A percentile compares a stretch with the other conserved stretches of the same genome.
phyloP scores from a whole-genome alignment of 2,329 filamentous ascomycete genomes.

The Alternaria sp. region DNA sequence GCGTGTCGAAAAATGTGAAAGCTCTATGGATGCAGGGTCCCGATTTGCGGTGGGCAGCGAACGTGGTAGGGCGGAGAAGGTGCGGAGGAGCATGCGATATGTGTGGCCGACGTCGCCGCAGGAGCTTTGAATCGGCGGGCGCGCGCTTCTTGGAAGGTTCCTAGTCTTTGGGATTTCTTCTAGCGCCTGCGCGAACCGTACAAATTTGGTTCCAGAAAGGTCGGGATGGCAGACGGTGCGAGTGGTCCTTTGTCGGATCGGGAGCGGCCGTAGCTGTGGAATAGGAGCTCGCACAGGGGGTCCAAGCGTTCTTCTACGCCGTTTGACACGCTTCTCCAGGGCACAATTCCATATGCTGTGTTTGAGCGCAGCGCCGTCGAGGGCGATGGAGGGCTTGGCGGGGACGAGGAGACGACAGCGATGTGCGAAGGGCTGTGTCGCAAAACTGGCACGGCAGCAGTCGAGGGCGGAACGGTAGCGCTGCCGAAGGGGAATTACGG shows the following conservation, averaged over 20 bases:
- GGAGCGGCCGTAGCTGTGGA: slow-evolving; percentile 21
- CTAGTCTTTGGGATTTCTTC: slow-evolving; percentile 12
- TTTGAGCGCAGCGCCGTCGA: slow-evolving; percentile 4
- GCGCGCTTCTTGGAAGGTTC: slow-evolving; percentile 7
- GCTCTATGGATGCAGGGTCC: slow-evolving; percentile 18
- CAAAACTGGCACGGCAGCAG: slow-evolving; percentile 3
- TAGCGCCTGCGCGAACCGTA: slow-evolving; percentile 24
- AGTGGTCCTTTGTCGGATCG: slow-evolving; percentile 22
- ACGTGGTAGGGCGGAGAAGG: slow-evolving; percentile 14
- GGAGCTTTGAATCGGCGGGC: slow-evolving; percentile 9
- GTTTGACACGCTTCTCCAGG: slow-evolving; percentile 1
- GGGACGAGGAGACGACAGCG: neutral
- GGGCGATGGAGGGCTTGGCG: slow-evolving; percentile 14
- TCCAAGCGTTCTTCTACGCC: slow-evolving; percentile 15
- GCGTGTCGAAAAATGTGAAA: slow-evolving; percentile 15
- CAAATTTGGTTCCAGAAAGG: slow-evolving; percentile 17
- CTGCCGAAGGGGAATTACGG: slow-evolving; percentile 17
- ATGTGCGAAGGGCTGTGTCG: slow-evolving; percentile 3
- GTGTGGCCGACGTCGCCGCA: slow-evolving; percentile 21
- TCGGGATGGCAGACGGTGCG: slow-evolving; percentile 17
- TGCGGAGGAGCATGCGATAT: slow-evolving; percentile 25
- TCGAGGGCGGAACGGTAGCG: slow-evolving; percentile 20
- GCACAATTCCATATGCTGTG: slow-evolving; percentile 2
- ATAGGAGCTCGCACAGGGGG: slow-evolving; percentile 21
- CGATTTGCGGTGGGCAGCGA: slow-evolving; percentile 10